phyloP scores from a whole-genome alignment of 2,329 filamentous ascomycete genomes.

The Thermoascus crustaceus region DNA sequence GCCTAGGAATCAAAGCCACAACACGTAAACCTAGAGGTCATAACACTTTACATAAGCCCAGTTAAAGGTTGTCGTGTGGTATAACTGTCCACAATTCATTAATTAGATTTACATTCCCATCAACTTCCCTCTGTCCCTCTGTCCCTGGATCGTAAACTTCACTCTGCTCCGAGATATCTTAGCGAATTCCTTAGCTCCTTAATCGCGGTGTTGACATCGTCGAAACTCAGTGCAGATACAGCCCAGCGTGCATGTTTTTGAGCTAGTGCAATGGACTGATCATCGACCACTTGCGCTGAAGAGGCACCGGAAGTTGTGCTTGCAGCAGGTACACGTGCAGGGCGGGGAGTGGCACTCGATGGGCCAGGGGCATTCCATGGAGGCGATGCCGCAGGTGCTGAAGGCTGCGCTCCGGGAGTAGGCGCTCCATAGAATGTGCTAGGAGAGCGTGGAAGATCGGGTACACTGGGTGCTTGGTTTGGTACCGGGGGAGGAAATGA shows the following conservation, averaged over 20 bases:
- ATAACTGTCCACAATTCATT: too few relatives aligned
- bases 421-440: slow-evolving; percentile 17
- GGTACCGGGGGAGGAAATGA: slow-evolving; percentile 34
- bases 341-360: slow-evolving; percentile 11
- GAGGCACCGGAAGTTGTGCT: slow-evolving; percentile 15
- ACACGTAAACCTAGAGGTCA: too few relatives aligned
- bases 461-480: slow-evolving; percentile 16
- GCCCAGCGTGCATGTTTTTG: slow-evolving; percentile 97
- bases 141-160: too few relatives aligned
- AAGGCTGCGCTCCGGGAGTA: slow-evolving; percentile 10
- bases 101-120: too few relatives aligned
- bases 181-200: slow-evolving; percentile 74
- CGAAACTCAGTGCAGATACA: slow-evolving; percentile 92
- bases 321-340: slow-evolving; percentile 12
- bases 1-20: too few relatives aligned
- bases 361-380: slow-evolving; percentile 13
- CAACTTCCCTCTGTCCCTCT: too few relatives aligned
- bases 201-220: slow-evolving; percentile 85
- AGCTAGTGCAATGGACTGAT: slow-evolving; percentile 68
- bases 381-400: slow-evolving; percentile 22
- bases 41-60: too few relatives aligned
- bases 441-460: slow-evolving; percentile 13
- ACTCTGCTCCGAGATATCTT: slow-evolving; percentile 57
- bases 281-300: slow-evolving; percentile 41
- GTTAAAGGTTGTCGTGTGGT: too few relatives aligned